Percentiles rank a stretch among this genome's conserved stretches.
Evolutionary conservation across 176 grass and related monocot species (phyloP).

Genomic region (Miscanthus lutarioriparius): DNA sequence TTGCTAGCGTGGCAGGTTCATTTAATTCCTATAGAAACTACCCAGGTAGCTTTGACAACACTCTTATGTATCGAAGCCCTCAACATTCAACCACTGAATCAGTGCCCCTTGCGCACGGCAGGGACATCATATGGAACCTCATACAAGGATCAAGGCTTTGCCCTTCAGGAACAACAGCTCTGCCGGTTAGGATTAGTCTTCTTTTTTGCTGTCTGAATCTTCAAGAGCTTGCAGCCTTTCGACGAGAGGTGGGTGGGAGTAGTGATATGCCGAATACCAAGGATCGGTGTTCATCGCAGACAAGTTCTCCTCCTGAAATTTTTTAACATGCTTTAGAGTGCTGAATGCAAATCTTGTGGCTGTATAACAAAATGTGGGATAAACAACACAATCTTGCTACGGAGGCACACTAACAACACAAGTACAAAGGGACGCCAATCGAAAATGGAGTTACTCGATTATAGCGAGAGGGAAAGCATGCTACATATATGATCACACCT

Average conservation of each 20-base stretch:
- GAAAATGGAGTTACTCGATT: neutral
- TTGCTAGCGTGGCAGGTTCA: no score
- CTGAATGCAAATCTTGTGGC: neutral
- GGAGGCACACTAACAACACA: neutral
- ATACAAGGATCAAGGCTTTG: neutral
- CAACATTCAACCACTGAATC: neutral
- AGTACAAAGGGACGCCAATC: neutral
- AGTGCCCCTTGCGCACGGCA: neutral
- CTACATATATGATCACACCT: neutral
- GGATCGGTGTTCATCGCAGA: slow-evolving; percentile 98
- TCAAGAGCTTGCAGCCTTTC: slow-evolving; percentile 82
- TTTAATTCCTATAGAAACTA: no score
- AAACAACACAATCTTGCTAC: neutral
- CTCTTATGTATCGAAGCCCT: neutral
- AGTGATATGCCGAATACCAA: slow-evolving; percentile 99
- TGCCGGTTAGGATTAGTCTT: slow-evolving; percentile 40
- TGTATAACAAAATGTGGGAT: neutral
- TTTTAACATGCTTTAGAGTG: slow-evolving; percentile 14
- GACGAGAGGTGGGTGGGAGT: slow-evolving; percentile 96
- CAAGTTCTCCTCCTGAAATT: slow-evolving; percentile 93
- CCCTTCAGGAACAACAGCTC: neutral
- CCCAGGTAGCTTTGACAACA: neutral
- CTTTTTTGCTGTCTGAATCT: slow-evolving; percentile 77
- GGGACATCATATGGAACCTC: neutral
- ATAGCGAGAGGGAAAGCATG: neutral